Evolutionary conservation across 768 basidiomycete genomes (phyloP).

Genomic region (Melanogaster broomeanus): DNA sequence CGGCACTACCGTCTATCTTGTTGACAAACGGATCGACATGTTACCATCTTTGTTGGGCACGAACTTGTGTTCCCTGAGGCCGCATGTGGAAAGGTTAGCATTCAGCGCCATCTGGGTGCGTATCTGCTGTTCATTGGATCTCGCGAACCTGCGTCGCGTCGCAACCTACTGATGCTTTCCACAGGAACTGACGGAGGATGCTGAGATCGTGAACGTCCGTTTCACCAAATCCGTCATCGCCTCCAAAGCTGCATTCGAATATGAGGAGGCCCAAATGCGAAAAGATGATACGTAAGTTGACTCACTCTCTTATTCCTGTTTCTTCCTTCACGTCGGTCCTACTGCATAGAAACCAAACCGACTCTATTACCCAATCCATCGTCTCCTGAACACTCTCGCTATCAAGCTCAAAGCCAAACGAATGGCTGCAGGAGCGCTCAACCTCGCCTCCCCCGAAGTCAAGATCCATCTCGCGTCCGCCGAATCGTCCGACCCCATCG

Average conservation of each 20-base stretch:
- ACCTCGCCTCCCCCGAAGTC: constrained; percentile 97
- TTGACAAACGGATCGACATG: constrained; percentile 99
- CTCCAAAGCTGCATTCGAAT: constrained; percentile 95
- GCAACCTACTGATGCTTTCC: not conserved
- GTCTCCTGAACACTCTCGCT: constrained; percentile 86
- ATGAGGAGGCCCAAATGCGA: constrained; percentile 91
- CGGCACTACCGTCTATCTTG: constrained; percentile 96
- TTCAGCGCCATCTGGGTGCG: constrained; percentile 95
- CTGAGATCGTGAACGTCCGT: constrained; percentile 85
- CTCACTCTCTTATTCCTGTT: not conserved
- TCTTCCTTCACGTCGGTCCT: not conserved
- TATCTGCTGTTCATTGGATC: too few species aligned
- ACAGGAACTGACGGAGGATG: constrained; percentile 88
- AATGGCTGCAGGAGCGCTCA: constrained; percentile 96
- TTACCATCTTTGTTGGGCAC: constrained; percentile 91
- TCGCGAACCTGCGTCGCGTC: too few species aligned
- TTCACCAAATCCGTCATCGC: constrained; percentile 97
- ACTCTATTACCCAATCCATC: constrained; percentile 85
- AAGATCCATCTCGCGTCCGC: constrained; percentile 94
- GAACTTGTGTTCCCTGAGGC: constrained; percentile 91
- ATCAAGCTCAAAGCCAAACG: constrained; percentile 80
- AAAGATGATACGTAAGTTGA: constrained; percentile 84
- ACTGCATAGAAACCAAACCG: constrained; percentile 62
- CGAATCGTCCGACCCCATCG: constrained; percentile 93
- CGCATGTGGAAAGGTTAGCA: constrained; percentile 90